Base-by-base conservation (phyloP, 192 early-diverging fungal species). In the Podila clonocystis region DNA sequence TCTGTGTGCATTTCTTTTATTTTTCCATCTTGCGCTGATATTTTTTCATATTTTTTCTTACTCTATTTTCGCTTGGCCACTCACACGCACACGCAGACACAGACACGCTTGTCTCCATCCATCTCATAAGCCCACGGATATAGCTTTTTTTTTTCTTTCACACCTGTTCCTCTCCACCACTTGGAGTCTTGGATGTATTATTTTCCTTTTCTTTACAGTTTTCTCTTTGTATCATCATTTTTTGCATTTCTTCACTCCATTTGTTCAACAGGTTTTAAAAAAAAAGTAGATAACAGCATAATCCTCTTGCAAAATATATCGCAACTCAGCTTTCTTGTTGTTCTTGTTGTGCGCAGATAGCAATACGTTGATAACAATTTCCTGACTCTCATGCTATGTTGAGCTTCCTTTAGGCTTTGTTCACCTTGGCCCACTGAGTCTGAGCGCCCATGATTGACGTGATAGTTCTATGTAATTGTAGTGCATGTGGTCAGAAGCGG, bases 401-500 rank as follows among this genome's bases (percentile, higher is more conserved):
- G 41, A 45, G 13, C 3, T 45, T 13, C 19, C 34, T 41, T 26
- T 79, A 68, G 0, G 67, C 48, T 55, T 68, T 75, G 72, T 82
- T 82, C 3, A 75, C 80, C 61, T 86, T 88, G 50, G 74, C 72
- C 89, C 89, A 90, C 55, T 90, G 89, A 11, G 80, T 72, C 31
- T 83, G 74, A 59, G 75, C 91, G 50, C 91, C 92, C 75, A 95
- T 85, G 55, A 94, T 69, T 3, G 92, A 91, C 7, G 93, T 93
- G 12, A 78, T 69, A 41, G 85, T 84, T 55, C 74, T 76, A 70
- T 15, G 24, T 5, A 29, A 68, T 49, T 12, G 9, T 28, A 50
- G 48, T 29, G 41, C 2, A 5, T 17, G 49, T 41, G 29, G 12
- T 62, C 13, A 62, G 48, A 55, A 26, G 52, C 45, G 11, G 34